Conservation (phyloP, 2,329 filamentous ascomycete genomes). For the Oidium heveae region DNA sequence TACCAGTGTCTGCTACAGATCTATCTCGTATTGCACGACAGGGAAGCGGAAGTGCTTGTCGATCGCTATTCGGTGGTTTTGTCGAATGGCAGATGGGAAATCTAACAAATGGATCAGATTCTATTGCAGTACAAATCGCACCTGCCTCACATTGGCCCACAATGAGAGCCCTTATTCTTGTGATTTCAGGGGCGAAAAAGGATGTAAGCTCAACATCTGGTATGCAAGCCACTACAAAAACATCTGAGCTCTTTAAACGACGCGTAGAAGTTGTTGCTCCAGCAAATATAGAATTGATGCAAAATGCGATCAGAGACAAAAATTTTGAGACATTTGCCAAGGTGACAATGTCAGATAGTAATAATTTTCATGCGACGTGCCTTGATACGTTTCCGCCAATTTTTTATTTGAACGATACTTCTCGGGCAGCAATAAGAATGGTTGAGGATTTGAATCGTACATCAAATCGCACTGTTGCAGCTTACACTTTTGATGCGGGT, state of each 20-base stretch:
- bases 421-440: constrained; percentile 59
- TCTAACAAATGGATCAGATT: constrained; percentile 58
- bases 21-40: constrained; percentile 77
- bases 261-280: constrained; percentile 59
- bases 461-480: constrained; percentile 57
- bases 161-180: constrained; percentile 80
- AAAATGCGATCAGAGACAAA: constrained; percentile 47
- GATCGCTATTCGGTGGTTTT: constrained; percentile 82
- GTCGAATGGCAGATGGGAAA: constrained; percentile 78
- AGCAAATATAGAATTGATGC: constrained; percentile 60
- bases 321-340: constrained; percentile 76
- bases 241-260: constrained; percentile 63
- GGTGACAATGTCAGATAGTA: constrained; percentile 89
- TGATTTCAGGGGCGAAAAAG: constrained; percentile 86
- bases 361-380: constrained; percentile 89
- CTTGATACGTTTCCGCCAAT: constrained; percentile 91
- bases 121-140: constrained; percentile 67
- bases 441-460: constrained; percentile 72
- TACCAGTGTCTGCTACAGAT: constrained; percentile 57
- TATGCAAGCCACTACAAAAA: constrained; percentile 92
- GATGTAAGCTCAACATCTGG: constrained; percentile 76
- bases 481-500: constrained; percentile 93
- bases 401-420: constrained; percentile 95
- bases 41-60: constrained; percentile 83
- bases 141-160: constrained; percentile 79